Conservation (phyloP, 768 basidiomycete genomes). For the Megacollybia marginata region DNA sequence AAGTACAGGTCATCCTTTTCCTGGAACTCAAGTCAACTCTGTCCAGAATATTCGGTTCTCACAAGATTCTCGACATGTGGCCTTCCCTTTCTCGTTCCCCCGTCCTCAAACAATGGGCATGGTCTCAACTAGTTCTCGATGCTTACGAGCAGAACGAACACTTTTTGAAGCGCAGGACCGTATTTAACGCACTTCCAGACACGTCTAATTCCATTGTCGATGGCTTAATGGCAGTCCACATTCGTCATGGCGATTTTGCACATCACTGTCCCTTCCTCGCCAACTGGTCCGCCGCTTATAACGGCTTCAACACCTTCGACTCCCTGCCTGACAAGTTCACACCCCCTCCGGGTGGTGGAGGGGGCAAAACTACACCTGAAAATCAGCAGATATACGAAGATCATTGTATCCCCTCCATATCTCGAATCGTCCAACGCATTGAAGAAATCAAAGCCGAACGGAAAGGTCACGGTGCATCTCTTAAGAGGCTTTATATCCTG, state of each 20-base stretch:
- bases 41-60: conserved; percentile 42
- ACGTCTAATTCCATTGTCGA: conserved; percentile 1
- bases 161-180: conserved; percentile 21
- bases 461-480: conserved; percentile 14
- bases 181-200: not conserved
- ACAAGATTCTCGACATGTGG: conserved; percentile 37
- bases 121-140: conserved; percentile 54
- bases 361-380: conserved; percentile 3
- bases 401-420: conserved; percentile 47
- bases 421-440: conserved; percentile 40
- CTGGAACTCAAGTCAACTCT: not conserved
- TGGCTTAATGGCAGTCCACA: conserved; percentile 49
- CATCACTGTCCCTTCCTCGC: conserved; percentile 38
- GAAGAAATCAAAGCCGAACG: conserved; percentile 20
- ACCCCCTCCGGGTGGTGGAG: not conserved
- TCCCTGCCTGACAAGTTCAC: conserved; percentile 40
- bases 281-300: conserved; percentile 31
- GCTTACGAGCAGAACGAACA: conserved; percentile 39
- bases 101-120: conserved; percentile 43
- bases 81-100: conserved; percentile 38
- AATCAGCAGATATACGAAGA: conserved; percentile 22
- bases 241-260: conserved; percentile 51
- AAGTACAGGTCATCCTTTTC: conserved; percentile 18
- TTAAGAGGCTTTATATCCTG: conserved; percentile 53
- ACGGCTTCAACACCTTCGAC: conserved; percentile 48